Conservation (phyloP, 2,329 filamentous ascomycete species). For the Exophiala aquamarina region DNA sequence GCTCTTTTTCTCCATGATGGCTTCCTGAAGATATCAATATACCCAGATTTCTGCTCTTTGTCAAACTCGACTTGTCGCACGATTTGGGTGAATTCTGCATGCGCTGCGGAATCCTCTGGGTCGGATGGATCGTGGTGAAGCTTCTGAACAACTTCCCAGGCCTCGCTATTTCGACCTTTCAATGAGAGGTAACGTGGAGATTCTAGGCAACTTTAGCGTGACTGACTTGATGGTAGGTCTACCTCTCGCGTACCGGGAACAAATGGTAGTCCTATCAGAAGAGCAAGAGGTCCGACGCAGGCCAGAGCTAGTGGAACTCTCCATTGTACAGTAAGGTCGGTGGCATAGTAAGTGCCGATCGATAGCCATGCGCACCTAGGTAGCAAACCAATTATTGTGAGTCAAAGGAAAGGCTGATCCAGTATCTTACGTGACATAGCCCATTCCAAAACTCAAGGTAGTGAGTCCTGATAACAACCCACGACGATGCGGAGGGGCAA, state of each 20-base stretch:
- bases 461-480: constrained; percentile 16
- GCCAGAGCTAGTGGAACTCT: constrained; percentile 15
- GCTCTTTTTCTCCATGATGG: constrained; percentile 18
- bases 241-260: constrained; percentile 20
- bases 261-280: constrained; percentile 14
- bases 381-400: constrained; percentile 4
- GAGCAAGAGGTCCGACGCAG: constrained; percentile 9
- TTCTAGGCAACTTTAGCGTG: constrained; percentile 4
- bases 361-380: constrained; percentile 12
- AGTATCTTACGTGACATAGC: constrained; percentile 13
- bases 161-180: constrained; percentile 11
- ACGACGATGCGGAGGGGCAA: constrained; percentile 10
- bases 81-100: constrained; percentile 19
- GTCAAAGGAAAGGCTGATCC: not conserved
- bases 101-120: constrained; percentile 9
- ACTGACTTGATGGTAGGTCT: not conserved
- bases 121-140: constrained; percentile 16
- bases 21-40: constrained; percentile 19
- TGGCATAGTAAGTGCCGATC: constrained; percentile 15
- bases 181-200: constrained; percentile 15
- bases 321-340: constrained; percentile 9
- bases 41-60: constrained; percentile 17
- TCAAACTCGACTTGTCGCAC: constrained; percentile 17
- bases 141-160: constrained; percentile 13
- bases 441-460: constrained; percentile 13